phyloP scores from a whole-genome alignment of 176 grass and related monocot species.

The Aegilops speltoides region DNA sequence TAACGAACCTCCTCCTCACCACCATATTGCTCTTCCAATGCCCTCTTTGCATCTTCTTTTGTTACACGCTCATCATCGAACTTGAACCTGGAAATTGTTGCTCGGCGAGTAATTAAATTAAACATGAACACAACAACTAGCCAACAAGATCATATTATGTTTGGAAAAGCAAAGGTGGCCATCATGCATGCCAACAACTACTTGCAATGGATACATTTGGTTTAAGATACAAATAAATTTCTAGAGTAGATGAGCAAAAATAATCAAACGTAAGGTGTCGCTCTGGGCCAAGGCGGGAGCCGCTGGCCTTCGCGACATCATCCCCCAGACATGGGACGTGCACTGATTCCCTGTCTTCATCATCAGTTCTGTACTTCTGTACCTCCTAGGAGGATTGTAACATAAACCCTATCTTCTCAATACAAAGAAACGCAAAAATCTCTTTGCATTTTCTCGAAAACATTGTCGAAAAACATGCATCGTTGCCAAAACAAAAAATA shows the following conservation, averaged over 20 bases:
- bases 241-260: background rate
- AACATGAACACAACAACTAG: background rate
- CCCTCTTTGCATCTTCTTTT: conserved; percentile 92
- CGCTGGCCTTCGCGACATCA: too few species aligned
- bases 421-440: too few species aligned
- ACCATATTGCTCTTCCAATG: conserved; percentile 98
- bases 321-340: too few species aligned
- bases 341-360: too few species aligned
- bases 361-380: too few species aligned
- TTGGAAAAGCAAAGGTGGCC: background rate
- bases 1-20: conserved; percentile 91
- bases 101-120: conserved; percentile 18
- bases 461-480: background rate
- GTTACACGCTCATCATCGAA: conserved; percentile 99
- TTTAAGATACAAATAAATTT: background rate
- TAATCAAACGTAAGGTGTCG: background rate
- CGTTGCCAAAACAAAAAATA: background rate
- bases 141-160: background rate
- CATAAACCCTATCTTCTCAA: too few species aligned
- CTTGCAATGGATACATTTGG: background rate
- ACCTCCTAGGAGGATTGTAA: too few species aligned
- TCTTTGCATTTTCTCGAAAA: background rate
- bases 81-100: conserved; percentile 71
- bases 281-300: too few species aligned
- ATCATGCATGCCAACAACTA: conserved; percentile 10